Base-by-base conservation (phyloP, 2,329 filamentous ascomycete species). In the Gremmenia infestans region DNA sequence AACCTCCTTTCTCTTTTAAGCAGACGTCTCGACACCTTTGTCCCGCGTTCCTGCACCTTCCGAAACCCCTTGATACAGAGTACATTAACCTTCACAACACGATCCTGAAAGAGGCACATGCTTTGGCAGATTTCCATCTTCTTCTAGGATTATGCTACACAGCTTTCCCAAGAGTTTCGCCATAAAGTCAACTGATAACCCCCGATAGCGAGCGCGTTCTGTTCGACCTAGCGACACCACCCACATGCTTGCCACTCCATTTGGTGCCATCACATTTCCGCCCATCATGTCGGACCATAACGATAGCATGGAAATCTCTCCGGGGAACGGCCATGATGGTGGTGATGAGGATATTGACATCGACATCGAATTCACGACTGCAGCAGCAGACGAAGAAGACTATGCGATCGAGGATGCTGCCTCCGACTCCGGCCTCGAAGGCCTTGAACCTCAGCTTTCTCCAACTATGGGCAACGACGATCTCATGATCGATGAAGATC, bases 261-360 rank as follows among this genome's bases (percentile, higher is more conserved):
- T 56, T 52, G 39, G 43, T 55, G 14, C 39, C 19, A 43, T 45
- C 43, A 32, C 35, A 32, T 46, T 48, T 8, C 40, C 50, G 25
- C 32, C 56, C 52, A 58, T 48, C 4, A 70, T 70, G 68, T 64
- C 70, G 48, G 75, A 76, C 54, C 74, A 78, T 52, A 73, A 64
- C 54, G 74, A 78, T 53, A 73, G 65, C 54, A 82, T 82, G 80
- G 80, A 83, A 60, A 73, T 85, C 65, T 73, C 79, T 64, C 74
- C 78, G 43, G 74, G 77, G 23, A 65, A 70, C 55, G 75, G 72
- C 48, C 69, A 65, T 22, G 59, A 65, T 50, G 63, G 57, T 48
- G 66, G 68, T 45, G 76, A 79, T 52, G 74, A 74, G 51, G 78
- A 82, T 54, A 79, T 81, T 53, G 80, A 83, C 56, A 82, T 86